Conservation (phyloP, 169 alveolate genomes). For the Plasmodium yoelii region DNA sequence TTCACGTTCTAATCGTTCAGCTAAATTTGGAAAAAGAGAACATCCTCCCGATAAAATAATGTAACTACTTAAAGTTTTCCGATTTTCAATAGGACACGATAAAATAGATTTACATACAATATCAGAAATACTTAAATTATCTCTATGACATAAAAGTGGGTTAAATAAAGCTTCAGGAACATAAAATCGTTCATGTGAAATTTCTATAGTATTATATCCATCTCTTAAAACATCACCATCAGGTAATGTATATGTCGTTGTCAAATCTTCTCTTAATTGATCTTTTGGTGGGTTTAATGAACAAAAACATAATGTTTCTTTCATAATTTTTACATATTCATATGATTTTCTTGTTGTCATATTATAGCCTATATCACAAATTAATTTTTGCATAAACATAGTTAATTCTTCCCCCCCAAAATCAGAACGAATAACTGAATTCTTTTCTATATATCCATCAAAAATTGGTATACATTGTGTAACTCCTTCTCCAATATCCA, state of each 20-base stretch:
- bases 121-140: constrained; percentile 77
- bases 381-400: constrained; percentile 86
- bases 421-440: constrained; percentile 86
- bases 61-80: constrained; percentile 78
- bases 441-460: constrained; percentile 90
- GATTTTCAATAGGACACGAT: constrained; percentile 77
- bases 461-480: constrained; percentile 91
- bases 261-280: constrained; percentile 81
- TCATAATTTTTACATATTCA: constrained; percentile 83
- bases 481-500: constrained; percentile 91
- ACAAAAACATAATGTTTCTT: constrained; percentile 89
- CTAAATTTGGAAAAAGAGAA: constrained; percentile 79
- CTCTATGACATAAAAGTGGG: constrained; percentile 80
- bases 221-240: constrained; percentile 89
- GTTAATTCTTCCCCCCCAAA: constrained; percentile 91
- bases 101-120: constrained; percentile 82
- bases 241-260: constrained; percentile 84
- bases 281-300: constrained; percentile 88
- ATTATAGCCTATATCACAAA: constrained; percentile 86
- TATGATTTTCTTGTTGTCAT: constrained; percentile 87
- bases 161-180: constrained; percentile 90
- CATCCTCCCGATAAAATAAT: constrained; percentile 83
- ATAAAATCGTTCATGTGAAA: constrained; percentile 89
- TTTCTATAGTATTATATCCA: constrained; percentile 82
- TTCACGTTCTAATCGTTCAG: constrained; percentile 81